Base-by-base conservation (phyloP, 768 basidiomycete genomes). In the Boletus sp. region DNA sequence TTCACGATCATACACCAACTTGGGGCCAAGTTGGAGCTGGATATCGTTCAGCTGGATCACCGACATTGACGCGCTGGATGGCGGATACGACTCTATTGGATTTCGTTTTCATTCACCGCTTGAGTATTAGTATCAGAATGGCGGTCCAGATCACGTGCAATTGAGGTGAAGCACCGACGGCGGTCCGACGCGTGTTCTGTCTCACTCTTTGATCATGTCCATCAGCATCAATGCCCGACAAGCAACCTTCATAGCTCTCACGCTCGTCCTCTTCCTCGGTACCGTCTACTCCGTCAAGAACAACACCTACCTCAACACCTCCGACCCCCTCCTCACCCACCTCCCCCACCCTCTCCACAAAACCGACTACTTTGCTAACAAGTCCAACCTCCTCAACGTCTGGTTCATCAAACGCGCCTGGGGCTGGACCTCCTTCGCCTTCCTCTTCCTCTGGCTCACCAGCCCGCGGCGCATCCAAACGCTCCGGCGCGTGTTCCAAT, bases 401-500 rank as follows among this genome's bases (percentile, higher is more conserved):
- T 76, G 83, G 64, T 95, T 96, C 74, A 92, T 95, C 68, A 98
- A 98, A 75, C 79, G 83, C 51, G 84, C 89, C 24, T 97, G 96
- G 94, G 92, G 76, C 0, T 97, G 94, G 94, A 94, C 94, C 1
- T 80, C 90, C 7, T 77, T 77, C 35, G 77, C 82, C 0, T 92
- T 91, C 64, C 66, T 86, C 53, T 64, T 80, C 53, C 76, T 80
- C 28, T 88, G 81, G 78, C 30, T 79, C 49, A 85, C 89, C 1
- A 80, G 81, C 60, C 82, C 87, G 5, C 69, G 76, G 2, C 66
- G 69, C 10, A 69, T 71, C 4, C 79, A 80, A 32, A 75, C 78
- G 1, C 57, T 64, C 10, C 52, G 71, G 20, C 78, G 86, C 42
- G 57, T 86, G 15, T 42, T 69, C 57, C 81, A 84, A 62, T 93